Conservation (phyloP, 2,329 filamentous ascomycete genomes). For the Emydomyces testavorans region DNA sequence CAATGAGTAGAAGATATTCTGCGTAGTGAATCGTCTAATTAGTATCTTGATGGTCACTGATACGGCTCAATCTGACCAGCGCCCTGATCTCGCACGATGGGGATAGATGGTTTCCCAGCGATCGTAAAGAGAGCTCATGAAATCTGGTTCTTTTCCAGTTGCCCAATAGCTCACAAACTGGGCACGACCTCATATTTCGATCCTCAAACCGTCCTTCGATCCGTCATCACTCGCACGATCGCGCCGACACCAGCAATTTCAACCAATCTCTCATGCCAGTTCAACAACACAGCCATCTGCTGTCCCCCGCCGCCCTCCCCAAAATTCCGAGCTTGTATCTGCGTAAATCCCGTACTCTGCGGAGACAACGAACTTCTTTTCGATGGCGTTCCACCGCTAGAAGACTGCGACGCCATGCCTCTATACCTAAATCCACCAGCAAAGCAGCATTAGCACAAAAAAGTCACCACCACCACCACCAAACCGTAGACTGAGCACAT, state of each 20-base stretch:
- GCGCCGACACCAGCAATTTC: constrained; percentile 86
- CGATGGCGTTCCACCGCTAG: constrained; percentile 37
- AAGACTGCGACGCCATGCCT: constrained; percentile 54
- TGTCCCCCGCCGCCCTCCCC: constrained; percentile 62
- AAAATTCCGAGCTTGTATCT: constrained; percentile 51
- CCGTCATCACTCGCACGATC: constrained; percentile 90
- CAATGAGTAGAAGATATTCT: constrained; percentile 1
- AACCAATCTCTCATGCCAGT: constrained; percentile 98
- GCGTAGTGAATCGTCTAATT: neutral
- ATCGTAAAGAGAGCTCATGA: neutral
- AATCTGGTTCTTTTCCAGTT: neutral
- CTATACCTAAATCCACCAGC: constrained; percentile 59
- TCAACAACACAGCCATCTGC: constrained; percentile 90
- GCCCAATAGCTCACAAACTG: neutral
- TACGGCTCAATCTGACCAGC: neutral
- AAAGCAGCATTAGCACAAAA: neutral
- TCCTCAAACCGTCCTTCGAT: constrained; percentile 73
- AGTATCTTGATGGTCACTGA: neutral
- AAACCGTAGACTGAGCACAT: no score
- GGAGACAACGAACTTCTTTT: constrained; percentile 47
- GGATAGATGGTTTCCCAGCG: neutral
- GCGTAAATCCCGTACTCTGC: constrained; percentile 79
- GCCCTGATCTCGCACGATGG: neutral
- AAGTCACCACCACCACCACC: neutral
- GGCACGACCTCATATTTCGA: neutral